A percentile compares a stretch with the other conserved stretches of the same genome.
Conservation (phyloP, 371 early-diverging fungal genomes). For the Thermomucor indicae-seudaticae region DNA sequence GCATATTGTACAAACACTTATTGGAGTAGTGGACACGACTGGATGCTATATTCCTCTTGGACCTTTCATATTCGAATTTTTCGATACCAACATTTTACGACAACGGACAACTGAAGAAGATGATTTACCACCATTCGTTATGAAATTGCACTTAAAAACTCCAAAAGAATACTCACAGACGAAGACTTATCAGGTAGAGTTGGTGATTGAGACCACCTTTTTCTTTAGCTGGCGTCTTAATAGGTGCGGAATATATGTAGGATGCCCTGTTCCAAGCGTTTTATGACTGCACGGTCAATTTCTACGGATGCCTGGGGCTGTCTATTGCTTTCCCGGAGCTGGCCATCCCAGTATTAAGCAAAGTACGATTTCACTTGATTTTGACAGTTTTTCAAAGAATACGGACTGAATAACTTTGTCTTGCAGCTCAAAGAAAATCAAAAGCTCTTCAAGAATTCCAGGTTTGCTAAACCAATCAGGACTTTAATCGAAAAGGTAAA, state of each 20-base stretch:
- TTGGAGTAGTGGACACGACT: constrained; percentile 56
- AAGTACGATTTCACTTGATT: constrained; percentile 45
- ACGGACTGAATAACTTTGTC: neutral
- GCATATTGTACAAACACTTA: constrained; percentile 72
- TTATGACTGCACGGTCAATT: constrained; percentile 68
- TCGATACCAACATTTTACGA: constrained; percentile 48
- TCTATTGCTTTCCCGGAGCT: constrained; percentile 94
- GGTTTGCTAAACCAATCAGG: constrained; percentile 71
- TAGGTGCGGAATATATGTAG: constrained; percentile 13
- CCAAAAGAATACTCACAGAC: constrained; percentile 80
- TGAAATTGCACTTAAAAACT: constrained; percentile 68
- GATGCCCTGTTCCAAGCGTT: constrained; percentile 70
- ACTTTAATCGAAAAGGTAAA: constrained; percentile 74
- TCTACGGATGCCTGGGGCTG: constrained; percentile 69
- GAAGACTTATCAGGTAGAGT: constrained; percentile 62
- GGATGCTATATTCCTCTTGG: constrained; percentile 44
- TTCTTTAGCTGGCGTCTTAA: neutral
- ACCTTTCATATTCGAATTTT: constrained; percentile 56
- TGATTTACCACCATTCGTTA: constrained; percentile 67
- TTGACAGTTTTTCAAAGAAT: neutral
- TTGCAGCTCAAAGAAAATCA: constrained; percentile 51
- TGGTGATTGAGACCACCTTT: no score
- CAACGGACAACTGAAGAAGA: constrained; percentile 52
- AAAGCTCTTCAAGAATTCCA: constrained; percentile 52
- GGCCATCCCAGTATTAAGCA: constrained; percentile 71